Base-by-base conservation (phyloP, 2,329 filamentous ascomycete species). In the Plenodomus tracheiphilus region DNA sequence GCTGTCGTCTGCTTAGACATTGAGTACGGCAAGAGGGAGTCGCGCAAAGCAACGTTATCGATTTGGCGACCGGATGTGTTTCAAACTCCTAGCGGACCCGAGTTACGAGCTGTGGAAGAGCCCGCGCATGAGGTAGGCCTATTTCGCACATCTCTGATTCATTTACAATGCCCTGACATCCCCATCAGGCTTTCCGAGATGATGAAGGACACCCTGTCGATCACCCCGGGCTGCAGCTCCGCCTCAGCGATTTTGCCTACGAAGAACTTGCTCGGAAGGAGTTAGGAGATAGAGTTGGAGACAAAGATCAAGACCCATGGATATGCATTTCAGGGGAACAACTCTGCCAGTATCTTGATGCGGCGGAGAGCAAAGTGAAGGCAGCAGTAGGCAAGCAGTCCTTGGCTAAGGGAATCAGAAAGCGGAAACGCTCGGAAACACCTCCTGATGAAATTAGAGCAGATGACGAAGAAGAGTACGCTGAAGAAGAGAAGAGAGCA, bases 111-210 rank as follows among this genome's bases (percentile, higher is more conserved):
- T 18, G 39, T 47, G 13, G 10, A 55, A 32, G 25, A 47, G 37
- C 20, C 47, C 28, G 32, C 28, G 20, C 34, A 51, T 39, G 30
- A 50, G 47, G 50, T 56, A 51, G 15, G 13, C 22, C 20, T 17
- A 37, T 34, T 36, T 32, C 19, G 9, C 39, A 30, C 38, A 39
- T 30, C n/a, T 37, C 11, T 38, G 22, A 41, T 21, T 10, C 20
- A 8, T 38, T 35, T n/a, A 28, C 40, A 28, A 39, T 41, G 28
- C 40, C 19, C 51, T 56, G 22, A 54, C 28, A 42, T 56, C 49
- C 25, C 18, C 28, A 22, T 20, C 47, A 61, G 62, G 48, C 52
- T 35, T 66, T 69, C 51, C 66, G 66, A 34, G 51, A 67, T 30
- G 44, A 54, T 2, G 5, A 59, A 39, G 58, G 58, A 28, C 53